These are phyloP conservation scores for Cyphellophora attinorum DNA, from an alignment of 2,329 filamentous ascomycete species.

Conservation along the genomic window DNA sequence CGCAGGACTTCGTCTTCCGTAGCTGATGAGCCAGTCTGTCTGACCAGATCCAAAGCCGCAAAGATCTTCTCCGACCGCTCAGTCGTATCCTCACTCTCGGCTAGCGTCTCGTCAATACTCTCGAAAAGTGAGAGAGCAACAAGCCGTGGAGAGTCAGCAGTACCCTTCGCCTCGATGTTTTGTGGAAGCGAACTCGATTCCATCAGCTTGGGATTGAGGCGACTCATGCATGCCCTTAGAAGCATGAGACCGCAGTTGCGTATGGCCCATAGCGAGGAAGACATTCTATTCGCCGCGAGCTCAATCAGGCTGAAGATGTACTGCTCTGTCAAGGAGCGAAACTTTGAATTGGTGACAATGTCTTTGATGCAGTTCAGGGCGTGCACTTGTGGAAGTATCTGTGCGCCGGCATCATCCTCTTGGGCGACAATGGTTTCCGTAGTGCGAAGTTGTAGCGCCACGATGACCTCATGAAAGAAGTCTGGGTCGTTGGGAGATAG, in stretches of 20 bases:
- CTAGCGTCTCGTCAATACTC: neutral
- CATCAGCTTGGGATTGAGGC: constrained; percentile 23
- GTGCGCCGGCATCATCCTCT: constrained; percentile 28
- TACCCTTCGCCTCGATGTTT: neutral
- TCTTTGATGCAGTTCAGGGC: constrained; percentile 90
- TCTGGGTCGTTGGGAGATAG: constrained; percentile 53
- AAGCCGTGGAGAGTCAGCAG: too few relatives aligned
- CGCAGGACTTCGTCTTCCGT: constrained; percentile 24
- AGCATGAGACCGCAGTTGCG: constrained; percentile 88
- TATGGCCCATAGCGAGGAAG: constrained; percentile 82
- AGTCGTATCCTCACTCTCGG: neutral
- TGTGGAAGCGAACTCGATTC: neutral
- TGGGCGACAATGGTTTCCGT: constrained; percentile 13
- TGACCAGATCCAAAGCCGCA: constrained; percentile 36
- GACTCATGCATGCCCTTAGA: constrained; percentile 57
- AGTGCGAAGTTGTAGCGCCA: constrained; percentile 21
- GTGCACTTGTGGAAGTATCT: constrained; percentile 78
- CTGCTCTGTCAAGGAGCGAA: constrained; percentile 62
- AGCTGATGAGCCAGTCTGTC: constrained; percentile 18
- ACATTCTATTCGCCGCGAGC: constrained; percentile 70
- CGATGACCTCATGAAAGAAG: constrained; percentile 57
- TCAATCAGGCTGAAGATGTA: constrained; percentile 66
- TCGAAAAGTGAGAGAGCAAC: too few relatives aligned
- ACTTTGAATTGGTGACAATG: constrained; percentile 72
- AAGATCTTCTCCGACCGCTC: constrained; percentile 23